Conservation (phyloP, 1,284 basidiomycete species). For the Amanita bisporigera region DNA sequence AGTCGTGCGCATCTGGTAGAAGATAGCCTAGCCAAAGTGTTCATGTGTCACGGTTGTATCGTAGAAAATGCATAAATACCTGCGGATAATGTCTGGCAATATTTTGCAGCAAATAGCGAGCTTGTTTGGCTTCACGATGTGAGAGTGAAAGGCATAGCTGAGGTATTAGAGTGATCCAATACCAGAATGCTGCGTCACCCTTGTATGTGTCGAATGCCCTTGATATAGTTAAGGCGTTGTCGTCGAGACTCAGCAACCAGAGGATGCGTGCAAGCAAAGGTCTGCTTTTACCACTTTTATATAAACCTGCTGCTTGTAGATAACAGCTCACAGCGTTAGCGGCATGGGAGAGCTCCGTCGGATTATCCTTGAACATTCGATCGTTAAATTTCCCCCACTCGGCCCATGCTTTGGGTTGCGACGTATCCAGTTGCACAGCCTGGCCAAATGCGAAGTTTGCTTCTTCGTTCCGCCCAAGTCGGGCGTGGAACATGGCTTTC, state of each 20-base stretch:
- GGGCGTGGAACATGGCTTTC: conserved; percentile 99
- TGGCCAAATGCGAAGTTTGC: conserved; percentile 94
- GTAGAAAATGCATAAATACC: conserved; percentile 53
- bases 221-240: conserved; percentile 76
- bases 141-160: conserved; percentile 93
- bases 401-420: conserved; percentile 96
- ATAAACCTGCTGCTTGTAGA: conserved; percentile 95
- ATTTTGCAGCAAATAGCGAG: conserved; percentile 87
- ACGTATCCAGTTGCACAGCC: conserved; percentile 96
- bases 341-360: conserved; percentile 76
- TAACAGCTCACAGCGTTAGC: conserved; percentile 97
- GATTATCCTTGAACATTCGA: conserved; percentile 87
- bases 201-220: conserved; percentile 96
- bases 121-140: conserved; percentile 93
- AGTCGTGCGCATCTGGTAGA: conserved; percentile 93
- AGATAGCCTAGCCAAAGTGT: conserved; percentile 72
- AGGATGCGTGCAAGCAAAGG: conserved; percentile 92
- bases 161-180: conserved; percentile 98
- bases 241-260: conserved; percentile 97
- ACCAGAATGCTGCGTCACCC: conserved; percentile 97
- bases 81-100: conserved; percentile 96
- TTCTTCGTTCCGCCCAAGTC: conserved; percentile 87
- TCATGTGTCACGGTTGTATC: conserved; percentile 3
- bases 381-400: conserved; percentile 99
- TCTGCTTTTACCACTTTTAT: conserved; percentile 94